These are phyloP conservation scores for Scheffersomyces spartinae DNA, from an alignment of 805 yeast species.

Conservation along the genomic window DNA sequence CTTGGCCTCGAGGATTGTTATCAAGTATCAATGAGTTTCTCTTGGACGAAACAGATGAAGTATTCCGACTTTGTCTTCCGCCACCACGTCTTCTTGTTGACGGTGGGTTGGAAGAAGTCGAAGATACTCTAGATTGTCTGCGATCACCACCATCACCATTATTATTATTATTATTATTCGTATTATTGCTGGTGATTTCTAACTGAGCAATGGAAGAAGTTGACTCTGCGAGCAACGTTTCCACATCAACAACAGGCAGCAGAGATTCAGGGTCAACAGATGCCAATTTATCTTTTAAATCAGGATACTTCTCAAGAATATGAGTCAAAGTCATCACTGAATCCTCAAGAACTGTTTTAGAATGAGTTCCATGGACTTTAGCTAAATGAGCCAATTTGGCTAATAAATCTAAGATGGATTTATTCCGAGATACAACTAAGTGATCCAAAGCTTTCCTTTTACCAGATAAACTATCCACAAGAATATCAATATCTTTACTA, in stretches of 20 bases:
- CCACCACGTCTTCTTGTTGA: conserved; percentile 3
- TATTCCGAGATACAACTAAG: conserved; percentile 36
- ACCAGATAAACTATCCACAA: conserved; percentile 35
- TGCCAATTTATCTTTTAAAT: conserved; percentile 17
- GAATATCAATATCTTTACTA: conserved; percentile 38
- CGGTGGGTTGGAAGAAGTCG: conserved; percentile 1
- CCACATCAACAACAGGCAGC: conserved; percentile 24
- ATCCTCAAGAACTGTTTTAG: conserved; percentile 31
- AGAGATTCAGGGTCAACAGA: no score
- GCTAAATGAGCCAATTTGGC: conserved; percentile 32
- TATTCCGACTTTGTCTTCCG: conserved; percentile 1
- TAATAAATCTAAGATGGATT: conserved; percentile 30
- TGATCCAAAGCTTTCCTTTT: conserved; percentile 39
- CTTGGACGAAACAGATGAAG: conserved; percentile 8
- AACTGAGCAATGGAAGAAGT: conserved; percentile 3
- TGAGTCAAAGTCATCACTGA: conserved; percentile 33
- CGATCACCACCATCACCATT: neutral
- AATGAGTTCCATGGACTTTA: conserved; percentile 37
- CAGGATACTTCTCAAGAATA: conserved; percentile 26
- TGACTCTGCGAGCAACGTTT: conserved; percentile 22
- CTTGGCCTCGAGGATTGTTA: conserved; percentile 6
- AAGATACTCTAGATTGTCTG: neutral
- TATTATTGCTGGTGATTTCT: conserved; percentile 1
- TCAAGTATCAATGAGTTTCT: conserved; percentile 22
- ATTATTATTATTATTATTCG: conserved; percentile 1